Evolutionary conservation across 257 asterid species (phyloP), one percentile per base, ranked within the genome.

Genomic region (Solanum corneliomulleri): DNA sequence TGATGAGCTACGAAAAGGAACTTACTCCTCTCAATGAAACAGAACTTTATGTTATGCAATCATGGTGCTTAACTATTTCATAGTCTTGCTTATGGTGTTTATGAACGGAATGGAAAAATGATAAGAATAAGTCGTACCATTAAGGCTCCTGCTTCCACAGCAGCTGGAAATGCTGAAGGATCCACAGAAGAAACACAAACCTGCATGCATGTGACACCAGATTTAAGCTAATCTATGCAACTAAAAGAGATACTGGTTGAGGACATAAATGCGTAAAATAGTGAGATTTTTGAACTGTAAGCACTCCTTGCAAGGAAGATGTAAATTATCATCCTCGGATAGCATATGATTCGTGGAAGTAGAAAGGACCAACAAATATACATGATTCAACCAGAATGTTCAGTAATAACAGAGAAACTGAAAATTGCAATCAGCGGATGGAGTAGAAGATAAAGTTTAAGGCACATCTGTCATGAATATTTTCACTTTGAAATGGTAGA

Each of bases 61-160:
- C 42, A 29, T 29, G 84, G 27, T 47, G 44, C 2, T 29, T 42
- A 78, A 80, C 84, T 47, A 29, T 45, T 27, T 16, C 37, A 31
- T 47, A 47, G 2, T 27, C 84, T 47, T 27, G 42, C 27, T 47
- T 47, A 80, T 45, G 66, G 64, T 47, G 2, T 47, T 7, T 44
- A 14, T 80, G 85, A 49, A 49, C 2, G 9, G 31, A 81, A 80
- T 20, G 7, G 41, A 49, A 35, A 35, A 35, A 5, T 35, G 39
- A 47, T 45, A 60, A 78, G 14, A 78, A 78, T 84, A 9, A 52
- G 25, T 80, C 92, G 2, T 45, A 96, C 99, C 98, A 96, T 94
- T 77, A 91, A 52, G 60, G 99, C 99, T 87, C 99, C 99, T 37
- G 98, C 99, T 92, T 96, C 98, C 75, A 96, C 93, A 31, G 98